A percentile compares a stretch with the other conserved stretches of the same genome.
Conservation (phyloP, 257 asterid genomes). For the Ilex asprella region DNA sequence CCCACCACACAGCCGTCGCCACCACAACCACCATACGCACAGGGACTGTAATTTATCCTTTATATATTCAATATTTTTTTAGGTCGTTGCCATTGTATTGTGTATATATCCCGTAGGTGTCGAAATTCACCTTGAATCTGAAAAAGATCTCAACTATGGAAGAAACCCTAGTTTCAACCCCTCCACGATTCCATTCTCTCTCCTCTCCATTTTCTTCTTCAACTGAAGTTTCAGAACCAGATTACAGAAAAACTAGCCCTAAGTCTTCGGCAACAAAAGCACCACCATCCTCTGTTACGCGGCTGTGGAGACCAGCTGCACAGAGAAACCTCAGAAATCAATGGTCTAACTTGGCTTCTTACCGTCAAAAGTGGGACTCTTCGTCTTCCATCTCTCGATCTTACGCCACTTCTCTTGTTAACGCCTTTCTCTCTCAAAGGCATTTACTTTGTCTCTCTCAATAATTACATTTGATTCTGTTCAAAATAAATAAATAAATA, state of each 20-base stretch:
- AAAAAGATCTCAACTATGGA: neutral
- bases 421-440: conserved; percentile 71
- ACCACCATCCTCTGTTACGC: conserved; percentile 27
- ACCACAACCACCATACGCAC: too few relatives aligned
- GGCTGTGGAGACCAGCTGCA: conserved; percentile 85
- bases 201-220: neutral
- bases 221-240: neutral
- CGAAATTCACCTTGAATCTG: too few relatives aligned
- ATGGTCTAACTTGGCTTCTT: conserved; percentile 66
- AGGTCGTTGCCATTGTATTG: too few relatives aligned
- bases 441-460: neutral
- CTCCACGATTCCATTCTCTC: conserved; percentile 7
- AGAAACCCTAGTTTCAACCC: conserved; percentile 8
- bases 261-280: conserved; percentile 11
- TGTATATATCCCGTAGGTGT: too few relatives aligned
- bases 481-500: too few relatives aligned
- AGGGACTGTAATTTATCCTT: too few relatives aligned
- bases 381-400: conserved; percentile 54
- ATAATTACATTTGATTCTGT: too few relatives aligned
- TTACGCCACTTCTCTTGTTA: conserved; percentile 65
- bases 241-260: neutral
- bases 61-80: too few relatives aligned
- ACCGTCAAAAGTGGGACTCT: conserved; percentile 61
- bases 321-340: conserved; percentile 81
- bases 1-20: too few relatives aligned